Base-by-base conservation (phyloP, 176 grass and related monocot genomes). In the Saccharum spontaneum region DNA sequence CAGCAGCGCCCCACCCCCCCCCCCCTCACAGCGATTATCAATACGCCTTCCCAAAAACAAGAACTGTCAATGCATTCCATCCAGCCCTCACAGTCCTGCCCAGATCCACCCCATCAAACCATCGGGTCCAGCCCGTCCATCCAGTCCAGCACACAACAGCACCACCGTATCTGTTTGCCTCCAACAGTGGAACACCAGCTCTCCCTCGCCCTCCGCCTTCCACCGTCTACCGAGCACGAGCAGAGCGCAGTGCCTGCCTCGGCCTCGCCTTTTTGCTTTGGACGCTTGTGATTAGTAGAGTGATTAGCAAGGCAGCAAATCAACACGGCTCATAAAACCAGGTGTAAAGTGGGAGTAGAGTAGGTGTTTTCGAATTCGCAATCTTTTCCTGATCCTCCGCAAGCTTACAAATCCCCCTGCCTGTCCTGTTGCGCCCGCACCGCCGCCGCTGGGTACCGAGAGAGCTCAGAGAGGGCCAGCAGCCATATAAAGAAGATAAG, bases 381-480 rank as follows among this genome's bases (percentile, higher is more conserved):
- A 70, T 76, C 83, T 73, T 39, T 66, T 84, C 46, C 46, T 37
- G 30, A 46, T 50, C 16, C 11, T 36, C 76, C 61, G 12, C 70
- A 84, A 76, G 81, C 6, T 17, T 76, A 80, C 85, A 84, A 84
- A 90, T 80, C 85, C 50, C 40, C 39, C 2, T 36, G 85, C 52
- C 84, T 84, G 85, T 91, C 89, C 50, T 87, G 40, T 87, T 81
- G 76, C 46, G 46, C 46, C 43, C 10, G 13, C 45, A 0, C 11
- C 45, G 48, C 48, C 48, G 16, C 48, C 48, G 48, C 37, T 7
- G 46, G 14, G 41, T 11, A 11, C 41, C 41, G 41, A 44, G 41
- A 44, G 41, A 43, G 40, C 33, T 34, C 33, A 34, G 33, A 40
- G 7, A 40, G 39, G 39, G 40, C 40, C 40, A 40, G 7, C 46